phyloP scores from a whole-genome alignment of 148 eudicot genomes.

The Tetragonia tetragonoides region DNA sequence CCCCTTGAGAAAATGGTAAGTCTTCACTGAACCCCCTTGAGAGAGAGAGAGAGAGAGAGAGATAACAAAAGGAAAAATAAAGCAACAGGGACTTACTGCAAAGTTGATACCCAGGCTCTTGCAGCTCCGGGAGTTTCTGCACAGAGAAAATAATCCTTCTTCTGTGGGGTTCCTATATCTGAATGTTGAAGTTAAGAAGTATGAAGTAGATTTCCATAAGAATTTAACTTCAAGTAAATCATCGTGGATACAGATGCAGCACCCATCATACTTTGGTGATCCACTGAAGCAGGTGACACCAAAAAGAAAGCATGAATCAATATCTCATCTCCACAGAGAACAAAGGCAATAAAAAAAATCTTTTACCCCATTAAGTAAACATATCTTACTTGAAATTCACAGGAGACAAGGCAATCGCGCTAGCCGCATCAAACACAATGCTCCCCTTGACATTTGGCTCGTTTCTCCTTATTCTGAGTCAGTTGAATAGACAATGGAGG shows the following conservation, averaged over 20 bases:
- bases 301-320: conserved; percentile 28
- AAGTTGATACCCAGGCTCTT: conserved; percentile 93
- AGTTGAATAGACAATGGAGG: conserved; percentile 6
- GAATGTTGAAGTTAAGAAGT: conserved; percentile 46
- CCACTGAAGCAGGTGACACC: conserved; percentile 56
- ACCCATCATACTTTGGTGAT: conserved; percentile 90
- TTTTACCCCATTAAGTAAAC: neutral
- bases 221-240: conserved; percentile 3
- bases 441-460: conserved; percentile 87
- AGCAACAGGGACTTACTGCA: conserved; percentile 64
- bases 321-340: conserved; percentile 14
- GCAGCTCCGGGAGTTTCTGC: conserved; percentile 99
- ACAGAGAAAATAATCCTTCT: conserved; percentile 92
- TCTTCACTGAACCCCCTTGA: neutral
- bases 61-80: conserved; percentile 8
- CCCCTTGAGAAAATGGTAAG: neutral
- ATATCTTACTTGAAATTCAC: conserved; percentile 93
- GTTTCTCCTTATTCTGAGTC: conserved; percentile 77
- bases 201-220: neutral
- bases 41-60: neutral
- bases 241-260: conserved; percentile 92
- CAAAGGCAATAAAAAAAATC: conserved; percentile 5
- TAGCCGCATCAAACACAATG: conserved; percentile 80
- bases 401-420: conserved; percentile 88
- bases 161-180: conserved; percentile 99